A percentile compares a stretch with the other conserved stretches of the same genome.
Conservation (phyloP, 495 filamentous ascomycete species). For the Hypoxylon cercidicola region DNA sequence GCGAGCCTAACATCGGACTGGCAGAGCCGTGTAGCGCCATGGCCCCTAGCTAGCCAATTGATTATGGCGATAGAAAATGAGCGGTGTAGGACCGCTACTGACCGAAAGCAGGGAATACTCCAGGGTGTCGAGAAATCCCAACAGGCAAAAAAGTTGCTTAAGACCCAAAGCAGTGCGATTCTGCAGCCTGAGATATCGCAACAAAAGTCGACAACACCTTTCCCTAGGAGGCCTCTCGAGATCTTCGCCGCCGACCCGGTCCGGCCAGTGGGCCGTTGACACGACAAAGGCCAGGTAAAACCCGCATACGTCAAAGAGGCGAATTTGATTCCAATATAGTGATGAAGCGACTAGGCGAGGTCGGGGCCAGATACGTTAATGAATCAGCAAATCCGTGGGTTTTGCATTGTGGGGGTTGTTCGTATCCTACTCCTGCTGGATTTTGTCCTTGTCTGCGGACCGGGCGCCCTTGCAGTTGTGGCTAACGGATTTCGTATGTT, state of each 20-base stretch:
- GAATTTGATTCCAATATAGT: slow-evolving; percentile 15
- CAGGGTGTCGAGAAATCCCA: not conserved
- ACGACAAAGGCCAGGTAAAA: slow-evolving; percentile 22
- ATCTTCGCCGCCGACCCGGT: slow-evolving; percentile 32
- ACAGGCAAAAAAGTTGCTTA: slow-evolving; percentile 16
- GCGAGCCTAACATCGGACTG: too few species aligned
- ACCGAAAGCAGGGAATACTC: not conserved
- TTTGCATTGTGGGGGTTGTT: slow-evolving; percentile 22
- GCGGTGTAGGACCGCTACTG: too few species aligned
- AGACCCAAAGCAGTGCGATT: slow-evolving; percentile 6
- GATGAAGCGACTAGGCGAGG: not conserved
- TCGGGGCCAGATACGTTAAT: not conserved
- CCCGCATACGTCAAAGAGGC: slow-evolving; percentile 32
- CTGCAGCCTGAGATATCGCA: slow-evolving; percentile 1
- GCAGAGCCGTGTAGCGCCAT: not conserved
- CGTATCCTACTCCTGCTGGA: slow-evolving; percentile 14
- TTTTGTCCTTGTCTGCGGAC: not conserved
- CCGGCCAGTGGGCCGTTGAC: slow-evolving; percentile 35
- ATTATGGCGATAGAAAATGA: too few species aligned
- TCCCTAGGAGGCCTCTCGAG: slow-evolving; percentile 27
- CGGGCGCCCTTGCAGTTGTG: slow-evolving; percentile 3
- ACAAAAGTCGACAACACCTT: slow-evolving; percentile 4
- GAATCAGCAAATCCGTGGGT: slow-evolving; percentile 16
- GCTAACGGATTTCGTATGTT: slow-evolving; percentile 31
- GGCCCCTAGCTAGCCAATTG: not conserved